Conservation (phyloP, 768 basidiomycete genomes). For the Mycena vulgaris region DNA sequence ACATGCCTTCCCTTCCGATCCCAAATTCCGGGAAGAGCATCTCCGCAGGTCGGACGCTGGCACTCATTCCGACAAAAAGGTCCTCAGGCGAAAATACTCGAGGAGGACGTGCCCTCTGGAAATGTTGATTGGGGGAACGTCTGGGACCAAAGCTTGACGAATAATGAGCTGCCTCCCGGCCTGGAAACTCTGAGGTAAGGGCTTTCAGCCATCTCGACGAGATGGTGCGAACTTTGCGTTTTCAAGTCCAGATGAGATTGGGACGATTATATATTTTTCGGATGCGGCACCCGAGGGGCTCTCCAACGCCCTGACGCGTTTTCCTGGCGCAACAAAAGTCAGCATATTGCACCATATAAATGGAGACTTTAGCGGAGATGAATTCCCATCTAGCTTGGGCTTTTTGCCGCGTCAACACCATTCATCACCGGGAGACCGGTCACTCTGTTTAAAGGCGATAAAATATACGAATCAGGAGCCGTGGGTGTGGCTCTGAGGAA, state of each 20-base stretch:
- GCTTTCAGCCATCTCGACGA: background rate
- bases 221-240: background rate
- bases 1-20: constrained; percentile 71
- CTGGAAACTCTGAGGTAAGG: constrained; percentile 58
- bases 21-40: constrained; percentile 69
- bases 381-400: constrained; percentile 66
- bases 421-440: constrained; percentile 84
- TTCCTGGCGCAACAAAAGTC: constrained; percentile 67
- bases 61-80: constrained; percentile 67
- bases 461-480: constrained; percentile 74
- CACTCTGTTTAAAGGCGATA: constrained; percentile 74
- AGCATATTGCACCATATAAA: constrained; percentile 33
- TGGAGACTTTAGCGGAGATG: background rate
- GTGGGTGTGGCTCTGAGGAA: constrained; percentile 72
- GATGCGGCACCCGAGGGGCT: constrained; percentile 74
- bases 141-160: constrained; percentile 56
- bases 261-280: constrained; percentile 67
- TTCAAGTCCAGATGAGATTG: constrained; percentile 50
- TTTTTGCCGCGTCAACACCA: constrained; percentile 82
- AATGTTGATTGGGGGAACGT: constrained; percentile 66
- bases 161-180: constrained; percentile 53
- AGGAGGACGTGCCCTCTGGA: constrained; percentile 36
- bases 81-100: constrained; percentile 28
- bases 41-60: constrained; percentile 81
- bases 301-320: constrained; percentile 56